Base-by-base conservation (phyloP, 257 asterid species). In the Nyctanthes arbortristis region DNA sequence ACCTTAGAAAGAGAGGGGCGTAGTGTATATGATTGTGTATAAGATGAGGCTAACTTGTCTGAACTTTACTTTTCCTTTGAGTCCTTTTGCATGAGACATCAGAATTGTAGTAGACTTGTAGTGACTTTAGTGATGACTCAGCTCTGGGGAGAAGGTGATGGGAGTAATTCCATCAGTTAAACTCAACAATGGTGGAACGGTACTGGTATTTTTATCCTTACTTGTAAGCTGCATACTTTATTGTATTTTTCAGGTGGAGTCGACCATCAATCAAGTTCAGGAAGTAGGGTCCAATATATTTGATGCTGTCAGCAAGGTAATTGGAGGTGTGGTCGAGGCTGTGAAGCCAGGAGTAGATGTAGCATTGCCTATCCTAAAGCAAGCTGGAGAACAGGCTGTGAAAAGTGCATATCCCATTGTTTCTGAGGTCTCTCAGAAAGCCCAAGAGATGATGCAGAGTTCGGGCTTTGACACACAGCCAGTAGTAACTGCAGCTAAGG, bases 391-490 rank as follows among this genome's bases (percentile, higher is more conserved):
- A 49, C 78, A 85, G 73, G 87, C 89, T 67, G 63, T 82, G 83
- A 91, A 83, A 85, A 63, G 83, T 70, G 96, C 96, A 80, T 87
- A 96, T 36, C 99, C 99, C 56, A 75, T 82, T 24, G 79, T 89
- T 59, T 89, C 99, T 1, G 96, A 87, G 81, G 93, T 90, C 68
- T 78, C 99, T 22, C 91, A 85, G 79, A 87, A 88, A 77, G 97
- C 99, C 28, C 96, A 87, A 86, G 99, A 93, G 77, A 94, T 93
- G 33, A 81, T 93, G 32, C 84, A 93, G 83, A 80, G 90, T 73
- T 74, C 96, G 8, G 99, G 99, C 61, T 55, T 91, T n/a, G 96
- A 91, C 67, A 83, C 96, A 22, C 65, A 86, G 76, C 97, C 96
- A 0, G 87, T 89, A 33, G 37, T 84, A 22, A 78, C 89, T 71